phyloP scores from a whole-genome alignment of 805 yeast genomes.

The Cyberlindnera mycetangii region DNA sequence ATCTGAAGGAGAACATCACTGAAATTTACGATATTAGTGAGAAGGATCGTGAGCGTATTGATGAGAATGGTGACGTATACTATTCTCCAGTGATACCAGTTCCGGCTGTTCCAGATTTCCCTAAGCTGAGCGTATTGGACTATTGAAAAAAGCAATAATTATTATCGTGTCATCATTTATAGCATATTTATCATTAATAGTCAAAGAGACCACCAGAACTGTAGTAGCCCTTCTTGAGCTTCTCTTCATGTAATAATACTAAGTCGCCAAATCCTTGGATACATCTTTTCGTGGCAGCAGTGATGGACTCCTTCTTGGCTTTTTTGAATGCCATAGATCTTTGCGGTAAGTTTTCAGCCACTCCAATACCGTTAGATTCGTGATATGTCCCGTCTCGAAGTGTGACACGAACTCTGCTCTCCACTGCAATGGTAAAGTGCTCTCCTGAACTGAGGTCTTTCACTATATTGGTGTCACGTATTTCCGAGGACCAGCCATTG shows the following conservation, averaged over 20 bases:
- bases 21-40: slow-evolving; percentile 84
- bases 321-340: slow-evolving; percentile 75
- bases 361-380: slow-evolving; percentile 76
- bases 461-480: slow-evolving; percentile 27
- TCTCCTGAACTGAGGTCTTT: slow-evolving; percentile 14
- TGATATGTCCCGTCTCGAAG: slow-evolving; percentile 80
- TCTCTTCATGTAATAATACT: slow-evolving; percentile 41
- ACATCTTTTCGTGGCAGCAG: slow-evolving; percentile 78
- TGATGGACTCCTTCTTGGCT: slow-evolving; percentile 81
- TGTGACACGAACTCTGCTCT: slow-evolving; percentile 58
- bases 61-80: slow-evolving; percentile 84
- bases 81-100: slow-evolving; percentile 71
- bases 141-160: slow-evolving; percentile 33
- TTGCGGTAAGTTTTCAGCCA: slow-evolving; percentile 55
- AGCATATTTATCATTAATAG: neutral
- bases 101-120: slow-evolving; percentile 65
- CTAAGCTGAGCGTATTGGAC: slow-evolving; percentile 54
- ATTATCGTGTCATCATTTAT: neutral
- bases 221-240: slow-evolving; percentile 33
- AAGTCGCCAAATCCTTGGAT: slow-evolving; percentile 71
- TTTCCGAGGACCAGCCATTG: slow-evolving; percentile 53
- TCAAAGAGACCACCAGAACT: slow-evolving; percentile 30
- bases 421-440: slow-evolving; percentile 30
- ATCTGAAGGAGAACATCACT: slow-evolving; percentile 55
- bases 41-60: slow-evolving; percentile 81